These are phyloP conservation scores for Sodiomyces alkalinus DNA, from an alignment of 2,329 filamentous ascomycete genomes.

Conservation along the genomic window DNA sequence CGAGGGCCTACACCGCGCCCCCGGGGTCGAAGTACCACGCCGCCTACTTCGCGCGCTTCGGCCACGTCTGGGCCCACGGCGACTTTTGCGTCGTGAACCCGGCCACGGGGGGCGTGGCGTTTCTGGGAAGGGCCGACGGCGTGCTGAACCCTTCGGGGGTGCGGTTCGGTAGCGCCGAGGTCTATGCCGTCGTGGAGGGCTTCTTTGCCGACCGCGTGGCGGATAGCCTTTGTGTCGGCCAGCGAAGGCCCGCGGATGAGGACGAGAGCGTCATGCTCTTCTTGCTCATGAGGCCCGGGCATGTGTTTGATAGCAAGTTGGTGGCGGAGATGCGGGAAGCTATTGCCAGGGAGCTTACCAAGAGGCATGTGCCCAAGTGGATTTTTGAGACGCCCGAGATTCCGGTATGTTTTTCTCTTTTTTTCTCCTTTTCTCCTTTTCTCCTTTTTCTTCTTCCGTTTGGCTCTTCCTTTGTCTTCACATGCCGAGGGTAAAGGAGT, in stretches of 20 bases:
- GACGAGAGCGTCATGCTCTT: constrained; percentile 43
- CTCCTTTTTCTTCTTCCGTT: neutral
- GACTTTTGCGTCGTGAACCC: constrained; percentile 65
- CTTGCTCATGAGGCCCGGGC: constrained; percentile 39
- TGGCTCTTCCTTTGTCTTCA: neutral
- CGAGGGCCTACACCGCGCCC: constrained; percentile 13
- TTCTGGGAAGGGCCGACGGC: constrained; percentile 61
- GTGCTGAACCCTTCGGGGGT: constrained; percentile 70
- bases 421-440: neutral
- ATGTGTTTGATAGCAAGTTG: constrained; percentile 36
- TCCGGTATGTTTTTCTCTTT: constrained; percentile 39
- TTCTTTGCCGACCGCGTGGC: constrained; percentile 46
- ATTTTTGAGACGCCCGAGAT: constrained; percentile 72
- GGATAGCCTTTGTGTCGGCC: constrained; percentile 70
- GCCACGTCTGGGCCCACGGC: constrained; percentile 65
- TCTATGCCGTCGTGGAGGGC: constrained; percentile 59
- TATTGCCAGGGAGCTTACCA: constrained; percentile 51
- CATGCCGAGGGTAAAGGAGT: neutral
- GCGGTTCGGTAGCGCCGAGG: constrained; percentile 65
- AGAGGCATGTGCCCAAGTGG: constrained; percentile 62
- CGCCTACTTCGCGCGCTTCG: constrained; percentile 47
- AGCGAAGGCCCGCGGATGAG: constrained; percentile 42
- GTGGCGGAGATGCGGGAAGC: constrained; percentile 44
- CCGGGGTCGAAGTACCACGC: constrained; percentile 41
- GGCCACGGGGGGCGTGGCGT: constrained; percentile 44